Conservation (phyloP, 2,329 filamentous ascomycete genomes). For the Penicillium frequentans region DNA sequence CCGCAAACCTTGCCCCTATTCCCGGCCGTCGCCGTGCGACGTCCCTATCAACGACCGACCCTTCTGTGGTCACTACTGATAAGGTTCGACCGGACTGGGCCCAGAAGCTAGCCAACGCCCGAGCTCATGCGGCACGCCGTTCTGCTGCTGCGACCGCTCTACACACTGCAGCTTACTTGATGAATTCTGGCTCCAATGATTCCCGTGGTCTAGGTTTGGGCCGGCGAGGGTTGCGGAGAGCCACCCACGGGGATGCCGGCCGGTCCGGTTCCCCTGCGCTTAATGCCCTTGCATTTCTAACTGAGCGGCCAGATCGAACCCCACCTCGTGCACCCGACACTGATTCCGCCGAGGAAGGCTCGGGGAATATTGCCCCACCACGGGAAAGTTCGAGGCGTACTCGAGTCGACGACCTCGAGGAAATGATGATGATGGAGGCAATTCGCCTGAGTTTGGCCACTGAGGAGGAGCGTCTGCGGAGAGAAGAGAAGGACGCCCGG, state of each 20-base stretch:
- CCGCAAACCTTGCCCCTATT: conserved; percentile 44
- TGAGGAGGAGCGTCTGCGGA: conserved; percentile 88
- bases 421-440: conserved; percentile 98
- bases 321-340: conserved; percentile 29
- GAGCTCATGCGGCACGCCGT: conserved; percentile 79
- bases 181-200: conserved; percentile 57
- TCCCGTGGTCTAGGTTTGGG: conserved; percentile 56
- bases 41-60: conserved; percentile 77
- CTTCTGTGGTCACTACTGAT: conserved; percentile 89
- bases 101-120: conserved; percentile 79
- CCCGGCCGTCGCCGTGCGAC: conserved; percentile 58
- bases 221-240: conserved; percentile 51
- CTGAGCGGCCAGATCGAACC: conserved; percentile 36
- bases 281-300: conserved; percentile 48
- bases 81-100: conserved; percentile 92
- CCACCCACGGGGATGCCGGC: conserved; percentile 34
- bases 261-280: conserved; percentile 42
- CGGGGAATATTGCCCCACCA: conserved; percentile 38
- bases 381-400: conserved; percentile 58
- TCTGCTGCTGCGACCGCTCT: conserved; percentile 91
- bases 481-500: conserved; percentile 74
- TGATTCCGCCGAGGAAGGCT: conserved; percentile 37
- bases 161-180: conserved; percentile 91
- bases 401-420: conserved; percentile 84
- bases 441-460: conserved; percentile 86